Conservation (phyloP, 73 alveolate genomes). For the Stentor roeselii region DNA sequence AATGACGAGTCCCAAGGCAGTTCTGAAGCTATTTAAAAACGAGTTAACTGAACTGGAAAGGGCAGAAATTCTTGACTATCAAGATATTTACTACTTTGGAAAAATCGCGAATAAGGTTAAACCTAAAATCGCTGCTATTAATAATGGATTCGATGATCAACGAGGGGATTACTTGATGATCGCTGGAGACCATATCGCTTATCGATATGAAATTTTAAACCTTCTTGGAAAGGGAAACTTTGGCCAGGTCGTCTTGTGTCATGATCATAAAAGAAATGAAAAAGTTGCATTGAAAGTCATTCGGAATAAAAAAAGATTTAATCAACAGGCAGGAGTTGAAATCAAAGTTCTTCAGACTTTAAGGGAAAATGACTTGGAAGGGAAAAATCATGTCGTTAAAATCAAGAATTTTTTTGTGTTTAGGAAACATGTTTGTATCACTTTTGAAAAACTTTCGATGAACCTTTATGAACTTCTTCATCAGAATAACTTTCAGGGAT, state of each 20-base stretch:
- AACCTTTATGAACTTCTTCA: constrained; percentile 68
- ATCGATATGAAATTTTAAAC: constrained; percentile 82
- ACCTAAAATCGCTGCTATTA: constrained; percentile 16
- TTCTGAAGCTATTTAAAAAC: not conserved
- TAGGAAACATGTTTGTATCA: constrained; percentile 61
- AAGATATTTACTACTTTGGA: constrained; percentile 31
- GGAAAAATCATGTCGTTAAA: constrained; percentile 42
- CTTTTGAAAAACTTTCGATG: constrained; percentile 60
- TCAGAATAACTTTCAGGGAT: constrained; percentile 61
- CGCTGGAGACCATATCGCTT: constrained; percentile 75
- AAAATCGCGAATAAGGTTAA: not conserved
- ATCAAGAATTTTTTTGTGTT: constrained; percentile 51
- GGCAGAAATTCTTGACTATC: constrained; percentile 31
- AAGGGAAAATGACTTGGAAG: constrained; percentile 45
- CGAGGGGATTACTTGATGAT: constrained; percentile 73
- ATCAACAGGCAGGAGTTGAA: constrained; percentile 75
- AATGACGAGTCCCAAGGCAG: constrained; percentile 18
- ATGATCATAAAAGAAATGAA: constrained; percentile 72
- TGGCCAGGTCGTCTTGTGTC: constrained; percentile 81
- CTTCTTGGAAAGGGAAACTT: constrained; percentile 90
- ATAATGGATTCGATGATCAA: constrained; percentile 85
- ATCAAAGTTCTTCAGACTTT: constrained; percentile 61
- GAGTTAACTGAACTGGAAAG: constrained; percentile 34
- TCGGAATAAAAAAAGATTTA: constrained; percentile 59
- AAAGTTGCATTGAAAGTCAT: constrained; percentile 81